Evolutionary conservation across 2,329 filamentous ascomycete genomes (phyloP), one percentile per base, ranked within the genome.

Genomic region (Cytospora schulzeri): DNA sequence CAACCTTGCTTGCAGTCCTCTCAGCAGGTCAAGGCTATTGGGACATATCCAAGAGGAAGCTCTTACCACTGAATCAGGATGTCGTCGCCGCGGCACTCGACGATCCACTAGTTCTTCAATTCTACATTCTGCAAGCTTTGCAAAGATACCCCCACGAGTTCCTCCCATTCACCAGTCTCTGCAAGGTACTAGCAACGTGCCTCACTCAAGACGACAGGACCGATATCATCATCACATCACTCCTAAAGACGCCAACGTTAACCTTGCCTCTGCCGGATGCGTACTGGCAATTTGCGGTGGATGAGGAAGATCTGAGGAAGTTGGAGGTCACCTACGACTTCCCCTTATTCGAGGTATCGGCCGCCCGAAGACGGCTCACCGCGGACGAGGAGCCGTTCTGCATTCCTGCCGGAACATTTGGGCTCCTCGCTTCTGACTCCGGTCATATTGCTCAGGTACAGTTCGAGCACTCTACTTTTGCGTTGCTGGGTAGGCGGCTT

Each of bases 131-230:
- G 57, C 85, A 91, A 73, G 88, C 93, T 8, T 83, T 89, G 52
- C 84, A 86, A 66, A 88, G 94, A 62, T 97, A 93, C 73, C 94
- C 94, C 0, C 94, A 91, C 75, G 94, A 97, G 76, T 88, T 91
- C 55, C 76, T 88, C 3, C 92, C 93, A 0, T 92, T 97, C 70
- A 77, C 96, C 66, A 86, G 85, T 60, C 79, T 96, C 48, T 90
- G 88, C 72, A 88, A 87, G 62, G 85, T 84, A 48, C 77, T 96
- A 19, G 84, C 83, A 78, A 87, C 67, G 67, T 83, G 72, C 75
- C 80, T 70, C 69, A 71, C 75, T 12, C 73, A 75, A 22, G 71
- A 74, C 19, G 75, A 76, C 9, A 70, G 71, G 26, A 73, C 76
- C 11, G 78, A 79, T 53, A 71, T 82, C 51, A 55, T 60, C 5